A percentile compares a stretch with the other conserved stretches of the same genome.
phyloP scores from a whole-genome alignment of 1,284 basidiomycete genomes.

The Ganoderma sinense region DNA sequence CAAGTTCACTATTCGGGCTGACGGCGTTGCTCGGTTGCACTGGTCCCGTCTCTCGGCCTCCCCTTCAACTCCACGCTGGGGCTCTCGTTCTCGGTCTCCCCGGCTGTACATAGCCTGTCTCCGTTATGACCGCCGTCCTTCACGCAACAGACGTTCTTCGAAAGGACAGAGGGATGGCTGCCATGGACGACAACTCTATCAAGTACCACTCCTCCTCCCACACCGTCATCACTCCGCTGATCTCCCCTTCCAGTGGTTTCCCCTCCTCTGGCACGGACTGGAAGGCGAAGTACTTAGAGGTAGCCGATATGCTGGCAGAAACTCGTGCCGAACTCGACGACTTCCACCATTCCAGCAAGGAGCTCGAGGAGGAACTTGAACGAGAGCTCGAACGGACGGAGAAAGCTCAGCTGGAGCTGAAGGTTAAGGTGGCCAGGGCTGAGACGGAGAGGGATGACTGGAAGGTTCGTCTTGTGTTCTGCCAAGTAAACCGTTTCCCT shows the following conservation, averaged over 20 bases:
- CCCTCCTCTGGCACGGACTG: slow-evolving; percentile 68
- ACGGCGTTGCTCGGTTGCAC: slow-evolving; percentile 34
- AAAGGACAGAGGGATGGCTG: slow-evolving; percentile 63
- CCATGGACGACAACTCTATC: slow-evolving; percentile 67
- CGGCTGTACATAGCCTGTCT: slow-evolving; percentile 39
- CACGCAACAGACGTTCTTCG: slow-evolving; percentile 63
- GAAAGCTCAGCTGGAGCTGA: slow-evolving; percentile 84
- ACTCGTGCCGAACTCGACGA: slow-evolving; percentile 90
- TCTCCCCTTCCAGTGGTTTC: slow-evolving; percentile 48
- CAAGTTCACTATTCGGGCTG: slow-evolving; percentile 36
- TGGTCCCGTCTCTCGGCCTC: slow-evolving; percentile 19
- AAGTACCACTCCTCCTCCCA: slow-evolving; percentile 48
- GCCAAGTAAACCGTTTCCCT: slow-evolving; percentile 16
- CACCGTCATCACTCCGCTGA: slow-evolving; percentile 18
- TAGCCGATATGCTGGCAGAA: slow-evolving; percentile 85
- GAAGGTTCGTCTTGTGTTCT: slow-evolving; percentile 67
- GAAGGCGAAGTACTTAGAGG: slow-evolving; percentile 86
- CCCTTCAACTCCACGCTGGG: slow-evolving; percentile 27
- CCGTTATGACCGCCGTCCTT: slow-evolving; percentile 70
- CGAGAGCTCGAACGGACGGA: slow-evolving; percentile 89
- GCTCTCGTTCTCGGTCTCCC: slow-evolving; percentile 30
- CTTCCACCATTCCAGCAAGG: slow-evolving; percentile 90
- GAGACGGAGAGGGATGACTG: slow-evolving; percentile 89
- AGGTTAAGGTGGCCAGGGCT: slow-evolving; percentile 75
- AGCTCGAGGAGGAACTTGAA: slow-evolving; percentile 93